Base-by-base conservation (phyloP, 2,329 filamentous ascomycete species). In the Aspergillus sp. region DNA sequence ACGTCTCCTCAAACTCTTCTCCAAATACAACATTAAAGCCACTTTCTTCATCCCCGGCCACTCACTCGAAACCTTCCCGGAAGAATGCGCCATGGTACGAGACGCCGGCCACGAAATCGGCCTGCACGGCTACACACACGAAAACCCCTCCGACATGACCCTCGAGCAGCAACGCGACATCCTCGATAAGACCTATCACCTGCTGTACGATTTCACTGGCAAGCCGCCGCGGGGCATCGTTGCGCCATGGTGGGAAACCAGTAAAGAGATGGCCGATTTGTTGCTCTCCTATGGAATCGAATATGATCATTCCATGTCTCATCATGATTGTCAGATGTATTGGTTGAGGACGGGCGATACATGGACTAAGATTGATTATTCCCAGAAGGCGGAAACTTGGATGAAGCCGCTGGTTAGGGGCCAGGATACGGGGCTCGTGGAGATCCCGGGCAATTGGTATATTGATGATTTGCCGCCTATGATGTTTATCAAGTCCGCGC, bases 181-280 rank as follows among this genome's bases (percentile, higher is more conserved):
- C 15, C 82, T 94, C 17, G 89, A 91, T 70, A 91, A 92, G 77
- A 91, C 89, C 2, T 92, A 87, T 75, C 83, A 82, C 23, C 81
- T 92, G 77, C 81, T 94, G 27, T 90, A 86, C 0, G 86, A 90
- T 0, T 93, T 93, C 73, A 85, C 84, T 59, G 87, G 89, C 10
- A 92, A 91, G 74, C 88, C 89, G 0, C 90, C 90, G 0, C 80
- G 88, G 0, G 90, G 90, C 1, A 88, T 83, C 41, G 89, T 92
- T 0, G 89, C 89, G 0, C 90, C 90, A 0, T 92, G 85, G 83
- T 92, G 89, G 89, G 89, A 92, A 70, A 87, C 85, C 0, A 87
- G 84, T 61, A 82, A 85, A 64, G 89, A 91, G 70, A 88, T 87
- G 3, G 84, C 85, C 0, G 76, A 81, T 39, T 61, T 80, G 19